Conservation (phyloP, 164 flowering plant genomes). For the Saururus chinensis region DNA sequence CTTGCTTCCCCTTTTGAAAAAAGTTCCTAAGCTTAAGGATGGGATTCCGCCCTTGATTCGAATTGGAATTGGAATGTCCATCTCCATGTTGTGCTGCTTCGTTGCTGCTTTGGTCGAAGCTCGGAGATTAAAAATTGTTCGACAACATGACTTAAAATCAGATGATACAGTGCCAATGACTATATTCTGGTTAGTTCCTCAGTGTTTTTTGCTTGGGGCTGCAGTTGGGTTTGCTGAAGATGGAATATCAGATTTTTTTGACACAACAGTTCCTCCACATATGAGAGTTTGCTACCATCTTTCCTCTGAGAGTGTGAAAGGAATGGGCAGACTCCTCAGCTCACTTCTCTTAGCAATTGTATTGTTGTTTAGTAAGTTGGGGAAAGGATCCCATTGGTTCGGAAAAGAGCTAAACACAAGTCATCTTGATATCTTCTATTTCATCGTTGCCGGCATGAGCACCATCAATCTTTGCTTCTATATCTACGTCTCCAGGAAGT, state of each 20-base stretch:
- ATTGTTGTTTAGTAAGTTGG: too few relatives aligned
- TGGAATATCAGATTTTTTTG: slow-evolving; percentile 12
- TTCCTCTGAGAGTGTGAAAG: slow-evolving; percentile 11
- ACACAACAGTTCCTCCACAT: slow-evolving; percentile 9
- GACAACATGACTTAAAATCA: slow-evolving; percentile 3
- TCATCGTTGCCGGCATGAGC: slow-evolving; percentile 5
- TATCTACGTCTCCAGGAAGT: background rate
- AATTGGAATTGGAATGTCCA: slow-evolving; percentile 15
- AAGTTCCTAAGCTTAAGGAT: too few relatives aligned
- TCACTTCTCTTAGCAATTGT: slow-evolving; percentile 6
- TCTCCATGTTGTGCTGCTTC: slow-evolving; percentile 14
- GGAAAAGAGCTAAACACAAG: slow-evolving; percentile 10
- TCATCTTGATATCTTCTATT: slow-evolving; percentile 16
- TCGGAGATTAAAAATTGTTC: slow-evolving; percentile 6
- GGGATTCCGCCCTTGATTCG: slow-evolving; percentile 6
- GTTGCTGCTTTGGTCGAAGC: slow-evolving; percentile 15
- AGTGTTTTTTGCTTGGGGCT: slow-evolving; percentile 13
- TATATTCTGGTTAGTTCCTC: slow-evolving; percentile 16
- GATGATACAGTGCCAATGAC: slow-evolving; percentile 15
- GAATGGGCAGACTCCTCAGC: slow-evolving; percentile 11
- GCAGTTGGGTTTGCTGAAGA: slow-evolving; percentile 11
- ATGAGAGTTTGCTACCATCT: slow-evolving; percentile 10
- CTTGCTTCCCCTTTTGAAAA: too few relatives aligned
- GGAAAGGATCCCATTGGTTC: slow-evolving; percentile 11
- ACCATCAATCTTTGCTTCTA: slow-evolving; percentile 10